Percentiles rank a stretch among this genome's conserved stretches.
Evolutionary conservation across 176 grass and related monocot species (phyloP).

Genomic region (Pontederia crassipes): DNA sequence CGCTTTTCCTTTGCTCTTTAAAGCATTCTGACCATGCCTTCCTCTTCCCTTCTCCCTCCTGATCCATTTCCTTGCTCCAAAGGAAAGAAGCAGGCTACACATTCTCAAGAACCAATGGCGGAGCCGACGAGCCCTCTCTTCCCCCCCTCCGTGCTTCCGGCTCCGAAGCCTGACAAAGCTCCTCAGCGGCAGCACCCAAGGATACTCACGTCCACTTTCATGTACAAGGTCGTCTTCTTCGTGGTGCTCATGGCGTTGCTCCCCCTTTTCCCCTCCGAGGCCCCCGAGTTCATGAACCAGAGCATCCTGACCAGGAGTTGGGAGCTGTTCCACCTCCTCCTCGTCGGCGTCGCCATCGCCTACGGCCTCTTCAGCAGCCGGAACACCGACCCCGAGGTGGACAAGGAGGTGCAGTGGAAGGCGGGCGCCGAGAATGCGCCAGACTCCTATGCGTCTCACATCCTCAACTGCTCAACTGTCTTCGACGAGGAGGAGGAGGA

Average conservation of each 20-base stretch:
- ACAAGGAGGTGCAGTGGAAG: constrained; percentile 22
- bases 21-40: not conserved
- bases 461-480: constrained; percentile 7
- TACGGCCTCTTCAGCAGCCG: constrained; percentile 86
- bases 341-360: constrained; percentile 75
- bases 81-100: not conserved
- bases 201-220: constrained; percentile 18
- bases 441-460: constrained; percentile 42
- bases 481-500: not conserved
- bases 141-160: not conserved
- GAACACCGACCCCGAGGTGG: constrained; percentile 27
- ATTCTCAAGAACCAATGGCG: not conserved
- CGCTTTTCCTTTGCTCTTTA: not conserved
- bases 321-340: constrained; percentile 80
- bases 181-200: not conserved
- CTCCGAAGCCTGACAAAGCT: not conserved
- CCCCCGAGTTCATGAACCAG: constrained; percentile 31
- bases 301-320: constrained; percentile 57
- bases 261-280: constrained; percentile 46
- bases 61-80: not conserved
- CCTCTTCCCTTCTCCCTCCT: not conserved
- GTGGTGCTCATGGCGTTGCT: constrained; percentile 44
- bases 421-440: constrained; percentile 19
- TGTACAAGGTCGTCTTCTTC: constrained; percentile 42
- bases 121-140: not conserved